Conservation (phyloP, 192 early-diverging fungal species). For the Entomortierella lignicola region DNA sequence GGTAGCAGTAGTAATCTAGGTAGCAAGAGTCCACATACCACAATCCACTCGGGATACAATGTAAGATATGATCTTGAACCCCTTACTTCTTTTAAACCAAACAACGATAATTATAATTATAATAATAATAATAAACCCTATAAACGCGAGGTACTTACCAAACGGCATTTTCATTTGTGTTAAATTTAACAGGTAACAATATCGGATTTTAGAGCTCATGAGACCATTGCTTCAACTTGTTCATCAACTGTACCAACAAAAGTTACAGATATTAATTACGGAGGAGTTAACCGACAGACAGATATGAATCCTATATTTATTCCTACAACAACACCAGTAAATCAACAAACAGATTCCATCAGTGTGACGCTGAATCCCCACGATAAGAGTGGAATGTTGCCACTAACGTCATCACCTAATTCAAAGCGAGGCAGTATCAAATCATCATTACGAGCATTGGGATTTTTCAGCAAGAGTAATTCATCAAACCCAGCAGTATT, state of each 20-base stretch:
- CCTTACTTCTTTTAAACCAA: too few relatives aligned
- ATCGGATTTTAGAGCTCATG: slow-evolving; percentile 32
- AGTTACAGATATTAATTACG: slow-evolving; percentile 27
- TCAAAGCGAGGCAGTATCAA: not conserved
- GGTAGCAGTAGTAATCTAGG: slow-evolving; percentile 6
- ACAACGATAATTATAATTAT: too few relatives aligned
- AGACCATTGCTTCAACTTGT: slow-evolving; percentile 27
- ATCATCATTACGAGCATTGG: not conserved
- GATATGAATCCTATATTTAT: not conserved
- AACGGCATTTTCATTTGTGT: not conserved
- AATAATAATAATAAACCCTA: too few relatives aligned
- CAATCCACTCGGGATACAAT: slow-evolving; percentile 25
- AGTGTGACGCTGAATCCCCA: not conserved
- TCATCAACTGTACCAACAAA: slow-evolving; percentile 15
- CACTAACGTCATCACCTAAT: not conserved
- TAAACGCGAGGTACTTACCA: not conserved
- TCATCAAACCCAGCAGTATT: not conserved
- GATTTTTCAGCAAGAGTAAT: not conserved
- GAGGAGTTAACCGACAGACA: not conserved
- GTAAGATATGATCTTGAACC: slow-evolving; percentile 8
- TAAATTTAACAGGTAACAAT: slow-evolving; percentile 9
- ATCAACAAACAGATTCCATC: not conserved
- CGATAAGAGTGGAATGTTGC: not conserved
- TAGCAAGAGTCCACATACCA: slow-evolving; percentile 12
- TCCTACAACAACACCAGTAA: not conserved